Percentiles rank a stretch among this genome's conserved stretches.
Conservation (phyloP, 2,329 filamentous ascomycete species). For the Fusarium sp. region DNA sequence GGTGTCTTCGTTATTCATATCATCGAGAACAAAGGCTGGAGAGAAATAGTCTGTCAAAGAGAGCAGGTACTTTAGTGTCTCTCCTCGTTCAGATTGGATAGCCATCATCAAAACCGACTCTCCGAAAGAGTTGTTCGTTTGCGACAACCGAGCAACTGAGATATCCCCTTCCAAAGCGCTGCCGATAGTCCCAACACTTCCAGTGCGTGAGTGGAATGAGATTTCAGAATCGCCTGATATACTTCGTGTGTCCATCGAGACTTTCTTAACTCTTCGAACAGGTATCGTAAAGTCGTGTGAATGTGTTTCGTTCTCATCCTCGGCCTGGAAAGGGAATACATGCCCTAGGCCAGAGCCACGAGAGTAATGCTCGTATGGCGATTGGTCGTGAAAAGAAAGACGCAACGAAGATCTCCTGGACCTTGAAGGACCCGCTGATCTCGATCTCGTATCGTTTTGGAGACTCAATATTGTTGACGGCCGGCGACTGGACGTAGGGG, state of each 20-base stretch:
- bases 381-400: conserved; percentile 45
- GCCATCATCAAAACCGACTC: conserved; percentile 93
- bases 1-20: conserved; percentile 89
- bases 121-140: conserved; percentile 76
- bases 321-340: conserved; percentile 86
- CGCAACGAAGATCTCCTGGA: conserved; percentile 55
- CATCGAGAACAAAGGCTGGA: conserved; percentile 76
- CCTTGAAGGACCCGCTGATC: conserved; percentile 39
- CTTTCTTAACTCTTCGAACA: conserved; percentile 74
- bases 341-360: conserved; percentile 75
- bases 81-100: conserved; percentile 76
- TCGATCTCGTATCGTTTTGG: conserved; percentile 53
- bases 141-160: conserved; percentile 80
- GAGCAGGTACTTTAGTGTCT: conserved; percentile 82
- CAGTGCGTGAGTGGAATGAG: conserved; percentile 83
- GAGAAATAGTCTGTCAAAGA: conserved; percentile 82
- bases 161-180: conserved; percentile 86
- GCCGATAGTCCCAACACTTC: conserved; percentile 78
- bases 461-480: conserved; percentile 62
- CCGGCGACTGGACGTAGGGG: conserved; percentile 56
- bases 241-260: conserved; percentile 90
- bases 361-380: conserved; percentile 63
- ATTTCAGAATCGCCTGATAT: conserved; percentile 87
- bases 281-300: conserved; percentile 46
- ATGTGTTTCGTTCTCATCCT: conserved; percentile 57